A percentile compares a stretch with the other conserved stretches of the same genome.
Conservation (phyloP, 2,329 filamentous ascomycete genomes). For the Alternaria solani region DNA sequence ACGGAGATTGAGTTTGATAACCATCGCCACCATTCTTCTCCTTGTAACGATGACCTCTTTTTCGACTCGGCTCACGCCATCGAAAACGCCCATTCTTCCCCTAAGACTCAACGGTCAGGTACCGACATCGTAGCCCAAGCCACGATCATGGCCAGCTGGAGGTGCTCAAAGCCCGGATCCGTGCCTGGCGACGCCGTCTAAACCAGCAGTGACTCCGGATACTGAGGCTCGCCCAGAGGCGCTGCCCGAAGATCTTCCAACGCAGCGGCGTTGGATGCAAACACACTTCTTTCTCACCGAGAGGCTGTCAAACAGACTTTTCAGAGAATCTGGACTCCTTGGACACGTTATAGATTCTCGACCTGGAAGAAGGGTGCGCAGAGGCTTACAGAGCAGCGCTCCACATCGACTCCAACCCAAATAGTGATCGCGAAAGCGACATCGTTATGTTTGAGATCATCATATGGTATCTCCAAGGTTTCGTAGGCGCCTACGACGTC, state of each 20-base stretch:
- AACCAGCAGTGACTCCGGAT: not conserved
- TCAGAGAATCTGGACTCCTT: not conserved
- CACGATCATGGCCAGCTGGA: not conserved
- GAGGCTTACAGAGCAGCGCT: slow-evolving; percentile 53
- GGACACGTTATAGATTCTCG: not conserved
- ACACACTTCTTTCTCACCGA: not conserved
- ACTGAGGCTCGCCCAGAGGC: not conserved
- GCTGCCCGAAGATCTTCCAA: not conserved
- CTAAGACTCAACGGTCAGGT: not conserved
- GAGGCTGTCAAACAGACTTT: not conserved
- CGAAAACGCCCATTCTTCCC: not conserved
- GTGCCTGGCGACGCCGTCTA: not conserved
- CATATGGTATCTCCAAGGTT: slow-evolving; percentile 84
- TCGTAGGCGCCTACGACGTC: slow-evolving; percentile 86
- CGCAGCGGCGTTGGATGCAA: not conserved
- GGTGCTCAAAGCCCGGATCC: not conserved
- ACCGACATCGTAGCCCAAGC: not conserved
- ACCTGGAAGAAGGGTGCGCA: slow-evolving; percentile 38
- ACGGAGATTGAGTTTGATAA: not conserved
- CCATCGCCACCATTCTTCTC: not conserved
- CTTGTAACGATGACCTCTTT: not conserved
- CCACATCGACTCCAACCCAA: slow-evolving; percentile 52
- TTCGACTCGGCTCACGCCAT: not conserved
- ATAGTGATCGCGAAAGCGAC: slow-evolving; percentile 46
- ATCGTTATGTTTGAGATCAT: slow-evolving; percentile 60